These are phyloP conservation scores for Aspergillus candidus DNA, from an alignment of 2,329 filamentous ascomycete species.

Conservation along the genomic window DNA sequence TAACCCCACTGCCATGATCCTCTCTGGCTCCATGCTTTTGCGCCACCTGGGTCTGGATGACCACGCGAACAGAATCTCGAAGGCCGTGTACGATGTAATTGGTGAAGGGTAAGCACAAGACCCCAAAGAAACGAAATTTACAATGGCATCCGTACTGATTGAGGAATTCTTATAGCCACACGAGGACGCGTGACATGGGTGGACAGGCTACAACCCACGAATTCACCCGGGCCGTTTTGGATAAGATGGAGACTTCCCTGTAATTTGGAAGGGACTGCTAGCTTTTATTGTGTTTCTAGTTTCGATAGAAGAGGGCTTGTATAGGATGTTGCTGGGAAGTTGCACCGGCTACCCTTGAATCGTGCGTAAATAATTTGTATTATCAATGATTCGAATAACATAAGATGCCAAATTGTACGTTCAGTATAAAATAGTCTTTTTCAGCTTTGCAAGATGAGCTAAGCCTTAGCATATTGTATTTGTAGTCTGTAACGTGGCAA, in stretches of 20 bases:
- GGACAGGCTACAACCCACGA: slow-evolving; percentile 83
- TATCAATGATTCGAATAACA: slow-evolving; percentile 20
- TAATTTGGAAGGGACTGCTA: slow-evolving; percentile 37
- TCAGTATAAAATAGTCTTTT: slow-evolving; percentile 4
- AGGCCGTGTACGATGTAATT: slow-evolving; percentile 70
- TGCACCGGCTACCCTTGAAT: slow-evolving; percentile 8
- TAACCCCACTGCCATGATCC: slow-evolving; percentile 92
- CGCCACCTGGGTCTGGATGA: slow-evolving; percentile 95
- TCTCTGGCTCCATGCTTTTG: slow-evolving; percentile 94
- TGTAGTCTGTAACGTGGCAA: too few species aligned
- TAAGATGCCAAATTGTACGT: slow-evolving; percentile 17
- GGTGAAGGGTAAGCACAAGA: slow-evolving; percentile 68
- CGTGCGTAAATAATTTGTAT: slow-evolving; percentile 22
- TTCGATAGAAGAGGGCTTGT: slow-evolving; percentile 18
- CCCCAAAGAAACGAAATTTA: neutral
- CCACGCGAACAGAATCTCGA: slow-evolving; percentile 96
- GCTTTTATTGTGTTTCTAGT: slow-evolving; percentile 10
- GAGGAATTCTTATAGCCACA: slow-evolving; percentile 52
- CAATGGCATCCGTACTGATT: slow-evolving; percentile 35
- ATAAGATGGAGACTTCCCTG: slow-evolving; percentile 78
- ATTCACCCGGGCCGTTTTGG: slow-evolving; percentile 88
- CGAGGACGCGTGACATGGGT: slow-evolving; percentile 93
- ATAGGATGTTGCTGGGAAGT: slow-evolving; percentile 11
- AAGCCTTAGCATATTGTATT: neutral
- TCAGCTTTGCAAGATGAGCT: neutral